Percentiles rank a stretch among this genome's conserved stretches.
These are phyloP conservation scores for Stellera chamaejasme DNA, from an alignment of 345 rosid genomes.

Conservation along the genomic window DNA sequence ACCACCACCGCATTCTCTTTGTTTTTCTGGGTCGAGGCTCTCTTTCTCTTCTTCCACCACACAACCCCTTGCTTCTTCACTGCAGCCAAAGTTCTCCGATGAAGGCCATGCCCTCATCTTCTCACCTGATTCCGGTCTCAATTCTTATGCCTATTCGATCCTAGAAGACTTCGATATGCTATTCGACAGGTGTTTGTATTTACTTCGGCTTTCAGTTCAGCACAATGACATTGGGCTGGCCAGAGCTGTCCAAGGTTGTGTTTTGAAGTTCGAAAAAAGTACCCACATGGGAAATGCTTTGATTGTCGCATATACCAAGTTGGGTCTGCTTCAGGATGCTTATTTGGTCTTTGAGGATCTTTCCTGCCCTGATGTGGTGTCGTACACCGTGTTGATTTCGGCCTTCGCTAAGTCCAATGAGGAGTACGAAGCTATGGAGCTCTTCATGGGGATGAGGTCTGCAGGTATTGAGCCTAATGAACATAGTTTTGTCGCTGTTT, in stretches of 20 bases:
- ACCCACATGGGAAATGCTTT: slow-evolving; percentile 41
- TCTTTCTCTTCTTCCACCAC: slow-evolving; percentile 15
- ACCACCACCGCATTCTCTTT: slow-evolving; percentile 8
- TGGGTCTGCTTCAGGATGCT: slow-evolving; percentile 46
- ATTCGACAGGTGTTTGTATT: slow-evolving; percentile 24
- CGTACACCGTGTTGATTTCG: slow-evolving; percentile 59
- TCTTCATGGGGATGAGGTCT: slow-evolving; percentile 52
- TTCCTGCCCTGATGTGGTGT: slow-evolving; percentile 51
- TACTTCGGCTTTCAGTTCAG: slow-evolving; percentile 47
- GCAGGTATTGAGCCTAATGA: slow-evolving; percentile 42
- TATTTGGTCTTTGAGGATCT: slow-evolving; percentile 37
- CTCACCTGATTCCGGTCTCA: slow-evolving; percentile 7
- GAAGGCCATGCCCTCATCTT: slow-evolving; percentile 17
- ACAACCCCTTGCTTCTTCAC: slow-evolving; percentile 7
- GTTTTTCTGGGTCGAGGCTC: slow-evolving; percentile 16
- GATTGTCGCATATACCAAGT: slow-evolving; percentile 52
- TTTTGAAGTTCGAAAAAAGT: slow-evolving; percentile 42
- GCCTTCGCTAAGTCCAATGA: slow-evolving; percentile 46
- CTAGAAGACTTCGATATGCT: slow-evolving; percentile 4
- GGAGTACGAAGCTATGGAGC: slow-evolving; percentile 38
- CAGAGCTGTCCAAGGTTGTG: slow-evolving; percentile 52
- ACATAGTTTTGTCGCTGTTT: slow-evolving; percentile 41
- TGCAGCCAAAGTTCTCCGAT: slow-evolving; percentile 5
- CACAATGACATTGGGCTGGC: slow-evolving; percentile 37
- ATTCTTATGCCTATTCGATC: slow-evolving; percentile 7